phyloP scores from a whole-genome alignment of 139 green algal species.

The Chlamydomonas eustigma region DNA sequence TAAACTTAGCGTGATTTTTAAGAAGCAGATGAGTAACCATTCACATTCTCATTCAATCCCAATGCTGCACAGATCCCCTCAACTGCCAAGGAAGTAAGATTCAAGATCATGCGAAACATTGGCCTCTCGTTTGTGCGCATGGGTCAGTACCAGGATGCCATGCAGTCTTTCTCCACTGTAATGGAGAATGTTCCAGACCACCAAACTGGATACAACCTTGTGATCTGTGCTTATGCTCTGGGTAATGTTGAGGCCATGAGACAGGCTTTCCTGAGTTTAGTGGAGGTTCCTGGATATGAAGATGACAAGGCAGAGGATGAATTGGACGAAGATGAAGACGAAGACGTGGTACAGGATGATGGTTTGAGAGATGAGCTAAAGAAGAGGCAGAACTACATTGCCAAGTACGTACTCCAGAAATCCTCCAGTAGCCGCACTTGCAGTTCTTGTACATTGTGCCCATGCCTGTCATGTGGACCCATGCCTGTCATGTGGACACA shows the following conservation, averaged over 20 bases:
- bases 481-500: too few relatives aligned
- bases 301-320: conserved; percentile 36
- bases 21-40: too few relatives aligned
- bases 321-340: conserved; percentile 18
- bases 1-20: too few relatives aligned
- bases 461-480: too few relatives aligned
- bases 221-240: conserved; percentile 73
- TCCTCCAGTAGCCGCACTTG: too few relatives aligned
- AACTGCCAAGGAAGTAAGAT: conserved; percentile 26
- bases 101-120: conserved; percentile 82
- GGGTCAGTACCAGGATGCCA: conserved; percentile 77
- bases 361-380: conserved; percentile 48
- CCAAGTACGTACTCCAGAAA: conserved; percentile 13
- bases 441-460: too few relatives aligned
- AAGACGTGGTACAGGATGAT: conserved; percentile 33
- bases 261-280: conserved; percentile 53
- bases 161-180: conserved; percentile 57
- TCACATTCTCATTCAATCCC: too few relatives aligned
- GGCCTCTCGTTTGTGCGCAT: conserved; percentile 70
- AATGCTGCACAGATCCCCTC: conserved; percentile 17
- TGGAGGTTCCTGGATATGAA: conserved; percentile 33
- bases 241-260: conserved; percentile 71
- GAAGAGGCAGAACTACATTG: conserved; percentile 46
- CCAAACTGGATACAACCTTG: conserved; percentile 78
- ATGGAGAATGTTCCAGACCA: conserved; percentile 68